Evolutionary conservation across 495 filamentous ascomycete genomes (phyloP).

Genomic region (Apodospora peruviana): DNA sequence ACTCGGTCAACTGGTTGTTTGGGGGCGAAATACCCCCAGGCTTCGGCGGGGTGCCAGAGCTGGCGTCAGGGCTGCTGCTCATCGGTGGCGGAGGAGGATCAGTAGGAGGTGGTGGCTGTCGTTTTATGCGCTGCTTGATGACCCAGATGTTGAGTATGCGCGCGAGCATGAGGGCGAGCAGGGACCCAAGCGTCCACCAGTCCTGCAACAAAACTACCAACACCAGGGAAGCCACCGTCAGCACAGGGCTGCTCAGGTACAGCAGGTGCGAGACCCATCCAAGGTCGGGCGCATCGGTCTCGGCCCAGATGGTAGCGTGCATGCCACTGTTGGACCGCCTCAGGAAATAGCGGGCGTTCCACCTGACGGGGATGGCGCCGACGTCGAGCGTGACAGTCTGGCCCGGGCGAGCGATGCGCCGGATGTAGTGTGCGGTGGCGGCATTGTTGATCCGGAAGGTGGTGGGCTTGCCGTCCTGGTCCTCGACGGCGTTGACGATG

Average conservation of each 20-base stretch:
- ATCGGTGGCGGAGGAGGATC: conserved; percentile 1
- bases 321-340: conserved; percentile 14
- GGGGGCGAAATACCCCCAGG: no score
- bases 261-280: conserved; percentile 37
- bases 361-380: conserved; percentile 16
- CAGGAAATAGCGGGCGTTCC: conserved; percentile 11
- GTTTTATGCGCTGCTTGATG: conserved; percentile 41
- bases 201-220: conserved; percentile 40
- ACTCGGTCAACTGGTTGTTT: conserved; percentile 19
- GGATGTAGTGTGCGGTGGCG: conserved; percentile 47
- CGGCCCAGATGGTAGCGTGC: conserved; percentile 25
- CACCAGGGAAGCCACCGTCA: conserved; percentile 36
- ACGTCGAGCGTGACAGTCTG: conserved; percentile 44
- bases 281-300: conserved; percentile 21
- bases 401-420: conserved; percentile 38
- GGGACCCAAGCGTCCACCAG: conserved; percentile 44
- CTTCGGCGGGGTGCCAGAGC: no score
- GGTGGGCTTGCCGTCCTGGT: conserved; percentile 22
- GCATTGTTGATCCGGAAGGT: conserved; percentile 48
- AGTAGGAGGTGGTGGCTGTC: conserved; percentile 1
- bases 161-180: conserved; percentile 43
- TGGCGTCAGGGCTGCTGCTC: background rate
- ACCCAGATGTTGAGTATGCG: conserved; percentile 52
- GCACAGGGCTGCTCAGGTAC: conserved; percentile 37
- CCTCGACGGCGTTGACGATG: conserved; percentile 25